Evolutionary conservation across 202 grass and related monocot genomes (phyloP), one percentile per base, ranked within the genome.

Genomic region (Carex arenaria): DNA sequence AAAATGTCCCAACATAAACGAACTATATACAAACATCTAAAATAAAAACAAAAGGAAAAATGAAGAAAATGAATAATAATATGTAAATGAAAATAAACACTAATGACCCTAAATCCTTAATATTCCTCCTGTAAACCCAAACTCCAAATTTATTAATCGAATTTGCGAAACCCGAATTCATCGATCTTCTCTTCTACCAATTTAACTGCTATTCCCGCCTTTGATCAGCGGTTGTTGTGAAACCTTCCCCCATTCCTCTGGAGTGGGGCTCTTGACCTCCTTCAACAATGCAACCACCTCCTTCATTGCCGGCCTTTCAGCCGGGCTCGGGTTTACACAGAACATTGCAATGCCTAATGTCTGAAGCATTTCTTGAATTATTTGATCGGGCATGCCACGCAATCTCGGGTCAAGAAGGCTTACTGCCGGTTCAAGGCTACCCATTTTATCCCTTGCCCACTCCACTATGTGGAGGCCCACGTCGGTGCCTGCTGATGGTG

Each of bases 361-460:
- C 86, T 99, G 96, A 61, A 99, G 91, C 96, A 94, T 92, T 89
- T 99, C 96, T 73, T 99, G 96, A 47, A 99, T 84, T 36, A 89
- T 90, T 90, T 96, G 93, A 83, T 99, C 91, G 1, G 93, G 91
- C 93, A 94, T 94, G 57, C 89, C 85, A 0, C 86, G 86, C 22
- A 99, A 73, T 85, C 93, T 95, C 1, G 93, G 85, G 81, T 99
- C 93, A 23, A 99, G 88, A 20, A 99, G 83, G 83, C 88, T 95
- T 64, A 91, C 80, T 0, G 89, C 64, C 0, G 96, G 93, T 84
- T 96, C 96, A 15, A 90, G 93, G 88, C 93, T 95, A 52, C 93
- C 91, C 91, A 99, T 99, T 80, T 99, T 95, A 83, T 92, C 95
- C 88, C 89, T 95, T 38, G 91, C 96, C 93, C 96, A 99, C 52